Base-by-base conservation (phyloP, 1,284 basidiomycete species). In the Malassezia yamatoensis region DNA sequence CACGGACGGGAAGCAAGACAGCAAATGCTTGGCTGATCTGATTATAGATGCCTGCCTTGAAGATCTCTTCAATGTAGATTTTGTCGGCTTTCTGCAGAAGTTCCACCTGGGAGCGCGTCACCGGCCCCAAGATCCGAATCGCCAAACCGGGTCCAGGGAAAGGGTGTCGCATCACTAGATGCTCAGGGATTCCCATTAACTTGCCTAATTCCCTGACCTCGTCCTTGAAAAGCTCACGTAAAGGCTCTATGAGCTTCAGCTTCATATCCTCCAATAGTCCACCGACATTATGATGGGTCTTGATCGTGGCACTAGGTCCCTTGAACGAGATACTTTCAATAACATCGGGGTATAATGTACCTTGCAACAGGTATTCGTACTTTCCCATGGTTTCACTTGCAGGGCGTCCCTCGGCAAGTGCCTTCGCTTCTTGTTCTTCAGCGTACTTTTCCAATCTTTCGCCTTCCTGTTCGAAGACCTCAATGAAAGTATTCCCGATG, bases 271-370 rank as follows among this genome's bases (percentile, higher is more conserved):
- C 88, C 59, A 98, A 79, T 48, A 99, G 79, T 10, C 94, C 94
- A 33, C 94, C 94, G 61, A 98, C 94, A 69, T 99, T 99, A 77
- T 98, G 94, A 76, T 99, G 94, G 9, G 94, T 96, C 81, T 99
- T 98, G 81, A 99, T 98, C 15, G 93, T 98, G 43, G 94, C 94
- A 65, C 87, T 90, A 1, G 94, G 94, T 3, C 94, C 94, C 78
- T 98, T 98, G 84, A 99, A 99, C 77, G 87, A 90, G 79, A 99
- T 96, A 70, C 86, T 90, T 80, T 99, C 94, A 74, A 98, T 99
- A 44, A 99, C 94, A 74, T 99, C 94, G 2, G 94, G 94, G 78
- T 98, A 99, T 10, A 99, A 82, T 0, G 94, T 99, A n/a, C 94
- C 94, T 77, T 96, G 93, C 29, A 98, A 78, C 51, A 99, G 77